A percentile compares a stretch with the other conserved stretches of the same genome.
phyloP scores from a whole-genome alignment of 345 rosid genomes.

The Arabidopsis arenosa region DNA sequence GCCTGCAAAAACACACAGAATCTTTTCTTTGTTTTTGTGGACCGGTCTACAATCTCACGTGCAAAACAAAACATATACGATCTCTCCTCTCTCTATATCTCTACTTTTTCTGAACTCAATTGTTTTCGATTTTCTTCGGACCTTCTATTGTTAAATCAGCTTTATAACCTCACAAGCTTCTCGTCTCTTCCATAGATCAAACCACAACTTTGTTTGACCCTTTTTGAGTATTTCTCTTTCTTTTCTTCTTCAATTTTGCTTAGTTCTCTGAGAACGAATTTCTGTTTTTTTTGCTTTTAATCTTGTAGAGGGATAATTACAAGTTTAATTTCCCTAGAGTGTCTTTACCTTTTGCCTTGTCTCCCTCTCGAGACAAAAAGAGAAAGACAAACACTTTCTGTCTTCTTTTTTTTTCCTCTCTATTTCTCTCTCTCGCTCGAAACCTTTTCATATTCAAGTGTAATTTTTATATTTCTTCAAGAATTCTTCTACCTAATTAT shows the following conservation, averaged over 20 bases:
- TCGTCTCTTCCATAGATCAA: conserved; percentile 38
- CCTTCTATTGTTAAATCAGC: conserved; percentile 25
- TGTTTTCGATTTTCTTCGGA: conserved; percentile 29
- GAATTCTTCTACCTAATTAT: conserved; percentile 41
- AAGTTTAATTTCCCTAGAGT: conserved; percentile 33
- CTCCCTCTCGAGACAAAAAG: conserved; percentile 47
- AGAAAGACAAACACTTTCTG: conserved; percentile 47
- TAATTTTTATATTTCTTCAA: conserved; percentile 28
- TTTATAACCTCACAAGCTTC: conserved; percentile 39
- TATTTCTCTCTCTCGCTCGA: conserved; percentile 3
- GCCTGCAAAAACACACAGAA: conserved; percentile 51
- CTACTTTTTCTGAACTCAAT: conserved; percentile 25
- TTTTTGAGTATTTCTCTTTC: conserved; percentile 5
- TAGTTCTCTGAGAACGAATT: not conserved
- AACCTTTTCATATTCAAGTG: conserved; percentile 24
- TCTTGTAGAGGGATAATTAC: conserved; percentile 21
- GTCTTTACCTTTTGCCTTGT: conserved; percentile 45
- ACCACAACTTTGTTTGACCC: conserved; percentile 33
- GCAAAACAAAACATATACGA: conserved; percentile 43
- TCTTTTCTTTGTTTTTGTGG: conserved; percentile 48
- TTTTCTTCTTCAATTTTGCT: conserved; percentile 21
- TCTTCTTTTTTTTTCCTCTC: conserved; percentile 24
- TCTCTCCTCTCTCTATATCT: not conserved
- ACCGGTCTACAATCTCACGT: conserved; percentile 50
- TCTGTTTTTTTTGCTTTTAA: not conserved